Evolutionary conservation across 163 green algal species (phyloP).

Genomic region (Trebouxiophyceae sp.): DNA sequence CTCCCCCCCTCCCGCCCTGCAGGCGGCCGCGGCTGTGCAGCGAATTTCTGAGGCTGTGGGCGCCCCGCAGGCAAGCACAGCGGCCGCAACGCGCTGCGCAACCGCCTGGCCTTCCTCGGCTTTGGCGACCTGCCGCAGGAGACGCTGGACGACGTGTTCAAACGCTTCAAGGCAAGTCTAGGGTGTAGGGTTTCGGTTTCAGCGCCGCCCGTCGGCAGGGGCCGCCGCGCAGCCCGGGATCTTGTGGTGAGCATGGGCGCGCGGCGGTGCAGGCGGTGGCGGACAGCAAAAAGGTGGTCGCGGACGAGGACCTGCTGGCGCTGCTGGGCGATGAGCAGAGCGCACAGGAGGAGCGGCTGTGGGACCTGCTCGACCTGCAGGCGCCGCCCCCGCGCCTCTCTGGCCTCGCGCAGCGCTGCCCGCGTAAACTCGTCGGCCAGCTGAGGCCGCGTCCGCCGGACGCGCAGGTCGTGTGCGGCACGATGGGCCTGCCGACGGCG

Average conservation of each 20-base stretch:
- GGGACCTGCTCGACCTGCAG: constrained; percentile 81
- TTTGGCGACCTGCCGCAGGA: constrained; percentile 60
- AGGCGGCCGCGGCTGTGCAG: no score
- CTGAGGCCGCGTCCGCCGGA: no score
- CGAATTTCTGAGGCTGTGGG: no score
- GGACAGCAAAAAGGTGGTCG: constrained; percentile 88
- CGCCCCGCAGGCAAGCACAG: constrained; percentile 77
- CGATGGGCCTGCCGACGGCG: constrained; percentile 90
- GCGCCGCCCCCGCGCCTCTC: no score
- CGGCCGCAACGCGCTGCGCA: constrained; percentile 79
- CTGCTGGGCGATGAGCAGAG: constrained; percentile 84
- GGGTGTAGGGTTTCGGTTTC: no score
- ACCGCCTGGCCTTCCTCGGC: constrained; percentile 66
- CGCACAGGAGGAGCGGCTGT: constrained; percentile 55
- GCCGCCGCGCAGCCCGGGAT: no score
- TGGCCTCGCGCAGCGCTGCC: no score
- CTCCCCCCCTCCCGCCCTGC: no score
- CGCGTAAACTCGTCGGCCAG: no score
- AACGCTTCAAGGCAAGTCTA: constrained; percentile 81
- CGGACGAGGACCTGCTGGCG: constrained; percentile 89
- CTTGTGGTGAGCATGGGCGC: no score
- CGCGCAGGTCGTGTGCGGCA: constrained; percentile 90
- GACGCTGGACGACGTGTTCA: constrained; percentile 88
- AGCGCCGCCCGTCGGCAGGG: no score
- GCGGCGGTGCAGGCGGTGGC: constrained; percentile 65